Base-by-base conservation (phyloP, 2,329 filamentous ascomycete species). In the Penicillium sp. region DNA sequence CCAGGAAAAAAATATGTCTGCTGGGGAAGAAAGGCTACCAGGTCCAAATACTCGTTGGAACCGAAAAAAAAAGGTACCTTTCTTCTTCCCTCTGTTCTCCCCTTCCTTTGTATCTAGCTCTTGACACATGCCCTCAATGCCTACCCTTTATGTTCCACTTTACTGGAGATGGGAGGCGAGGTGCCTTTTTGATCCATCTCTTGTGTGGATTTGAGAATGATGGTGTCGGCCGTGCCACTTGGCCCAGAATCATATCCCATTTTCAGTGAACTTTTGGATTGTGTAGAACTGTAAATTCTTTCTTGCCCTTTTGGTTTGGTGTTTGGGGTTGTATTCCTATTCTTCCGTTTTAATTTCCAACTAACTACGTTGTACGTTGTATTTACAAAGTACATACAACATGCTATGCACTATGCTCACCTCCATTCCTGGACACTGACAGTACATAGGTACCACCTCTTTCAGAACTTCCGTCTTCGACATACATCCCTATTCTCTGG, bases 1-100 rank as follows among this genome's bases (percentile, higher is more conserved):
- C 51, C 56, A 40, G 55, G 55, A 58, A 65, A 65, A 65, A 65
- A 56, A 58, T 19, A 39, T 53, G 57, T 62, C 59, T 61, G 47
- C 51, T 50, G 58, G 56, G 54, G 52, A 49, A 46, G 40, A 48
- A 50, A 53, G 48, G 48, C 39, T 40, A 38, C 46, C 57, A 58
- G 65, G 62, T 67, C 56, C 59, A 49, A 47, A 66, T 23, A 55
- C 63, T 19, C 18, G 10, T 36, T 32, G 32, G 18, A 19, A 34
- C 29, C 29, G 3, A 7, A 2, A 11, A 32, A 7, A 32, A 8
- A 16, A 1, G 29, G 27, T 35, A 16, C 36, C 14, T 32, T 65
- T 47, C 48, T 53, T 58, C 50, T 57, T 52, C 54, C 54, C 45
- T 51, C 50, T 58, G 55, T 56, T 53, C 46, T 47, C 51, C 45